Conservation (phyloP, 768 basidiomycete species). For the Kockovaella imperatae region DNA sequence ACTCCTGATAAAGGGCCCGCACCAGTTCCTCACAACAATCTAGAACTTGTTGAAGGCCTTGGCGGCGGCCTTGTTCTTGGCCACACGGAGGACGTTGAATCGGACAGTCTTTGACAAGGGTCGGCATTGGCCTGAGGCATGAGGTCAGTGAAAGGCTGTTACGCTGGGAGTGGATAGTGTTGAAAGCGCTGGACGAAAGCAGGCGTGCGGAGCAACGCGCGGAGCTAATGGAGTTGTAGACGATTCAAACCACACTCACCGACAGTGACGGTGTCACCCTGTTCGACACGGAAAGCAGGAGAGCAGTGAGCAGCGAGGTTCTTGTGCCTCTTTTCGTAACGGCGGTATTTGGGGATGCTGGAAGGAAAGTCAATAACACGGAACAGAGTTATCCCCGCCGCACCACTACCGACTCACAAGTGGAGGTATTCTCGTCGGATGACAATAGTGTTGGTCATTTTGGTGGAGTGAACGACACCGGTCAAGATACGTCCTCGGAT, state of each 20-base stretch:
- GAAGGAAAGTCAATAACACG: constrained; percentile 57
- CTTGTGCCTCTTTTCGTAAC: constrained; percentile 86
- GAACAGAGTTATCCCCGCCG: neutral
- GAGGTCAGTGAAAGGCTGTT: neutral
- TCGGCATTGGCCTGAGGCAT: constrained; percentile 78
- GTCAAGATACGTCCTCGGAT: constrained; percentile 98
- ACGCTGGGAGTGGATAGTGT: neutral
- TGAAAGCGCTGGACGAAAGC: too few relatives aligned
- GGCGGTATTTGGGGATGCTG: constrained; percentile 98
- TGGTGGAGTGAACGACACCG: constrained; percentile 94
- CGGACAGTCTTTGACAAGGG: constrained; percentile 98
- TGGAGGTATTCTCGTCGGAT: constrained; percentile 60
- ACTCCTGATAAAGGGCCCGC: too few relatives aligned
- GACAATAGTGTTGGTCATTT: constrained; percentile 98
- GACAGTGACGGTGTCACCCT: constrained; percentile 89
- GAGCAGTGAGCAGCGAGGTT: constrained; percentile 96
- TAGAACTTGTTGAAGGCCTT: constrained; percentile 92
- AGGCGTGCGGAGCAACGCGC: too few relatives aligned
- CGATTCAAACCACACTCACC: constrained; percentile 52
- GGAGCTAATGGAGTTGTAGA: too few relatives aligned
- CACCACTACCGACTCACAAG: constrained; percentile 23
- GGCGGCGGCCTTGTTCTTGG: constrained; percentile 80
- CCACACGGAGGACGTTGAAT: constrained; percentile 96
- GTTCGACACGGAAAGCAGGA: constrained; percentile 95
- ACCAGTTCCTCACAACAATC: too few relatives aligned